Conservation (phyloP, 1,284 basidiomycete species). For the Schizophyllum commune region DNA sequence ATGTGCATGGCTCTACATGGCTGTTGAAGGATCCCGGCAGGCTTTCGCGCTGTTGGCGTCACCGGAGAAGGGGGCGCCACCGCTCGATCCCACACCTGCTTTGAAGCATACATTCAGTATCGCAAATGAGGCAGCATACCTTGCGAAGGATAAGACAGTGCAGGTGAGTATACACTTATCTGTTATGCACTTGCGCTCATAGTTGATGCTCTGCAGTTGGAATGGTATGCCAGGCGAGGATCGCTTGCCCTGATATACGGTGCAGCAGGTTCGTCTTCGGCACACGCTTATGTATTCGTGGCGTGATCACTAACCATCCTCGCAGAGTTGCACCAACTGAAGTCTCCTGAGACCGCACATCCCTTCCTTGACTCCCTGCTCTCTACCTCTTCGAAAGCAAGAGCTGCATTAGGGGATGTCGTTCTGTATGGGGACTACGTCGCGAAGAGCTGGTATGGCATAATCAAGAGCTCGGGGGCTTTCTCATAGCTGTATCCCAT, state of each 20-base stretch:
- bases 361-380: constrained; percentile 60
- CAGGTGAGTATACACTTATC: constrained; percentile 34
- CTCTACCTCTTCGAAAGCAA: constrained; percentile 33
- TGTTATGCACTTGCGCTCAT: constrained; percentile 1
- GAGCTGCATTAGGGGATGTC: constrained; percentile 40
- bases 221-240: constrained; percentile 61
- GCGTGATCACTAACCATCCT: neutral
- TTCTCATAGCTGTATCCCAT: constrained; percentile 17
- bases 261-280: constrained; percentile 38
- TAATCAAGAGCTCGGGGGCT: constrained; percentile 55
- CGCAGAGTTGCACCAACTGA: constrained; percentile 66
- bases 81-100: constrained; percentile 51
- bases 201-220: constrained; percentile 32
- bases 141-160: constrained; percentile 40
- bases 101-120: constrained; percentile 50
- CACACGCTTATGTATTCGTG: neutral
- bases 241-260: constrained; percentile 58
- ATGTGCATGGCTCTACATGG: neutral
- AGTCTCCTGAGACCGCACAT: constrained; percentile 56
- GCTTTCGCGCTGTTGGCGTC: constrained; percentile 58
- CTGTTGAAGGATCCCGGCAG: constrained; percentile 21
- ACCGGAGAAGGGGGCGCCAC: constrained; percentile 30
- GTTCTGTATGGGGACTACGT: constrained; percentile 50
- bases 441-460: constrained; percentile 59
- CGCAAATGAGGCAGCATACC: constrained; percentile 62